These are phyloP conservation scores for Claviceps sp. DNA, from an alignment of 2,329 filamentous ascomycete genomes.

Conservation along the genomic window DNA sequence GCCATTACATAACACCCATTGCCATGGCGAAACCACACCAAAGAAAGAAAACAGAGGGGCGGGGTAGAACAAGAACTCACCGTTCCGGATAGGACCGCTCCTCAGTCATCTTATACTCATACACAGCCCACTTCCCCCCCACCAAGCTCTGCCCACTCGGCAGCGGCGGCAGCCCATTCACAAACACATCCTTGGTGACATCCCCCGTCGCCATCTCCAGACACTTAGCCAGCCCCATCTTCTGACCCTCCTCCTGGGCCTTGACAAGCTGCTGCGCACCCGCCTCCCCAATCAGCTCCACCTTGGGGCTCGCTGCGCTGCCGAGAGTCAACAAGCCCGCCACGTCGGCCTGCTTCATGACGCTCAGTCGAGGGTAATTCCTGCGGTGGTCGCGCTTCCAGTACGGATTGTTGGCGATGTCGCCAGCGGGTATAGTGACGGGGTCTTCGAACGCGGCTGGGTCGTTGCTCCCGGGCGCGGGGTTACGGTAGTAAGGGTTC, in stretches of 20 bases:
- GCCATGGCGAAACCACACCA: neutral
- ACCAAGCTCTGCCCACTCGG: slow-evolving; percentile 55
- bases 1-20: too few relatives aligned
- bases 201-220: slow-evolving; percentile 42
- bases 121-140: slow-evolving; percentile 46
- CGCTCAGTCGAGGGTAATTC: slow-evolving; percentile 66
- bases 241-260: slow-evolving; percentile 58
- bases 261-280: slow-evolving; percentile 55
- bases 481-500: slow-evolving; percentile 85
- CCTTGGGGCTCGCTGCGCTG: slow-evolving; percentile 66
- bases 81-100: slow-evolving; percentile 53
- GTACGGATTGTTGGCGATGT: slow-evolving; percentile 31
- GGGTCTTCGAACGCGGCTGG: slow-evolving; percentile 26
- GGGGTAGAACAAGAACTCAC: slow-evolving; percentile 34
- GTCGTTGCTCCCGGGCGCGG: slow-evolving; percentile 39
- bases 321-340: slow-evolving; percentile 77
- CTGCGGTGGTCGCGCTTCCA: slow-evolving; percentile 89
- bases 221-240: slow-evolving; percentile 55
- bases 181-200: slow-evolving; percentile 51
- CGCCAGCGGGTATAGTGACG: slow-evolving; percentile 44
- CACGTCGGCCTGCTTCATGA: slow-evolving; percentile 71
- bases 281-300: slow-evolving; percentile 58
- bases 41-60: slow-evolving; percentile 2
- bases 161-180: slow-evolving; percentile 73
- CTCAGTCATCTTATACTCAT: slow-evolving; percentile 50